Evolutionary conservation across 176 grass and related monocot species (phyloP), one percentile per base, ranked within the genome.

Genomic region (Oryza punctata): DNA sequence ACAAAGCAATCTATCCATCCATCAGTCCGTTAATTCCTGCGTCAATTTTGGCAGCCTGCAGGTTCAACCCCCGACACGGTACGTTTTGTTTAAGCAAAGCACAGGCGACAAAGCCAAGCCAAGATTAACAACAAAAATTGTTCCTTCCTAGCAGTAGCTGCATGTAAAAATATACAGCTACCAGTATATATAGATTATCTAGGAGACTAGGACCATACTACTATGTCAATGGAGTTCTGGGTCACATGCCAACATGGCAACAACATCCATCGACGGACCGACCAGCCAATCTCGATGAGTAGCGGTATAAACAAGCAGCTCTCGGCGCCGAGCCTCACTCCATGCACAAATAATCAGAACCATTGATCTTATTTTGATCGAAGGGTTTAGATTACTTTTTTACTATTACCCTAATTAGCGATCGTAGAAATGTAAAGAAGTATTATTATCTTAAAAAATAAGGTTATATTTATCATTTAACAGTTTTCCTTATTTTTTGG

Each of bases 191-290:
- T 23, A 70, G 18, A 38, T 38, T 13, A 24, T 27, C 52, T 29
- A 64, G 54, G 52, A 52, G 69, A 73, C 6, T n/a, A n/a, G n/a
- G n/a, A n/a, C n/a, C n/a, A n/a, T n/a, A n/a, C n/a, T n/a, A n/a
- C n/a, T n/a, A n/a, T n/a, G n/a, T n/a, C n/a, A n/a, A n/a, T n/a
- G n/a, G n/a, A n/a, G n/a, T n/a, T n/a, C n/a, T n/a, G n/a, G n/a
- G n/a, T n/a, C 35, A 38, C 37, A 38, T 38, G 37, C 37, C 37
- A 69, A 82, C 80, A 73, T 65, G 80, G 5, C 57, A 65, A 12
- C 57, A 47, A 18, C 57, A 73, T 73, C 52, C 32, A 24, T 50
- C 40, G 47, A 60, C 7, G 28, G 23, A 43, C 79, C 32, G 6
- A 14, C 67, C 65, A 33, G 3, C 32, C 5, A 70, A 70, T 24